A percentile compares a stretch with the other conserved stretches of the same genome.
phyloP scores from a whole-genome alignment of 345 rosid genomes.

The Melaleuca alternifolia region DNA sequence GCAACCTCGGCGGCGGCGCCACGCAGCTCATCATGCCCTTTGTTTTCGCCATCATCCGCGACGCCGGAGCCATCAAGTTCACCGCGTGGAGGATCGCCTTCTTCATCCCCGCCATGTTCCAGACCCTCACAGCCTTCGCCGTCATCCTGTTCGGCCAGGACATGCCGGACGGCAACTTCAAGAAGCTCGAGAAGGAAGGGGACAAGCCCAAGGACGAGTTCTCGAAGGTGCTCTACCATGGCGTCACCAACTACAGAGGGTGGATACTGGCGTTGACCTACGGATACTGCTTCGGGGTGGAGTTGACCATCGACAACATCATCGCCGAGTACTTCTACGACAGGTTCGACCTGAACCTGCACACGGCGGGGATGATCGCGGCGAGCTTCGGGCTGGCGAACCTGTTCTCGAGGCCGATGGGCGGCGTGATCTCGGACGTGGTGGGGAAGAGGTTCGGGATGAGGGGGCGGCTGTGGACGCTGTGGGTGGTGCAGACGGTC shows the following conservation, averaged over 20 bases:
- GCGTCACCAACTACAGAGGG: slow-evolving; percentile 66
- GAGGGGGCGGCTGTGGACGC: slow-evolving; percentile 83
- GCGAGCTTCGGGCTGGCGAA: slow-evolving; percentile 88
- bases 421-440: slow-evolving; percentile 59
- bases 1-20: slow-evolving; percentile 86
- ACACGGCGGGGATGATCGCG: slow-evolving; percentile 80
- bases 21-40: slow-evolving; percentile 90
- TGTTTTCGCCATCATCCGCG: slow-evolving; percentile 39
- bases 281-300: slow-evolving; percentile 90
- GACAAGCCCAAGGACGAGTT: slow-evolving; percentile 53
- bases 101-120: slow-evolving; percentile 74
- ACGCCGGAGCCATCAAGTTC: slow-evolving; percentile 51
- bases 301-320: slow-evolving; percentile 73
- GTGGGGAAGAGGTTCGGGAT: slow-evolving; percentile 62
- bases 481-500: slow-evolving; percentile 64
- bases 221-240: slow-evolving; percentile 32
- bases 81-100: slow-evolving; percentile 91
- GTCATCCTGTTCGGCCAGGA: slow-evolving; percentile 72
- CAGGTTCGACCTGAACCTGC: slow-evolving; percentile 57
- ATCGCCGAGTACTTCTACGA: slow-evolving; percentile 86
- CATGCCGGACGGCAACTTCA: slow-evolving; percentile 68
- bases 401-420: slow-evolving; percentile 61
- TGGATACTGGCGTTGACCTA: slow-evolving; percentile 83
- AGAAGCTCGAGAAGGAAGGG: slow-evolving; percentile 48
- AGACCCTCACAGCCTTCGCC: slow-evolving; percentile 57